Percentiles rank a stretch among this genome's conserved stretches.
Evolutionary conservation across 306 rosid genomes (phyloP).

Genomic region (Vigna angularis): DNA sequence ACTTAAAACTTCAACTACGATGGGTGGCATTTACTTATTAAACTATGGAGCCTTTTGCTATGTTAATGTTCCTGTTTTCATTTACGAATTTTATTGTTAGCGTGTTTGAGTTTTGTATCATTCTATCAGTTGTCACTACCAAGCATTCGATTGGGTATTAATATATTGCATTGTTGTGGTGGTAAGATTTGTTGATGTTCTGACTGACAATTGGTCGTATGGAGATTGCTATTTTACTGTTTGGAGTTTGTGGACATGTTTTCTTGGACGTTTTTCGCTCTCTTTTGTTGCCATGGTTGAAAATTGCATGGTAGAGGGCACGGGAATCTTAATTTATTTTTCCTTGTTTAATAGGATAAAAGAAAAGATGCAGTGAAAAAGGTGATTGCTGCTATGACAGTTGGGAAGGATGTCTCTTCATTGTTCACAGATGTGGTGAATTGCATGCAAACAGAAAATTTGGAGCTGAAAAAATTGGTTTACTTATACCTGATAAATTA

Average conservation of each 20-base stretch:
- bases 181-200: conserved; percentile 33
- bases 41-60: neutral
- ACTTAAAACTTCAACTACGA: neutral
- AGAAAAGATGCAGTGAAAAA: conserved; percentile 99
- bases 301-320: conserved; percentile 15
- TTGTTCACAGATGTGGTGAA: conserved; percentile 97
- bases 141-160: neutral
- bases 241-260: neutral
- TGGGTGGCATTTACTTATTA: conserved; percentile 3
- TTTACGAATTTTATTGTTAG: conserved; percentile 5
- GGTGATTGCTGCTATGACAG: conserved; percentile 99
- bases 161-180: neutral
- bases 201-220: neutral
- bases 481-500: conserved; percentile 94
- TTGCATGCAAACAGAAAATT: conserved; percentile 98
- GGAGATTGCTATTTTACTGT: neutral
- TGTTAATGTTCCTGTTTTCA: neutral
- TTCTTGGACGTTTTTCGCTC: conserved; percentile 1
- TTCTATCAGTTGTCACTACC: neutral
- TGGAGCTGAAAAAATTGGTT: conserved; percentile 96
- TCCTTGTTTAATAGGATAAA: conserved; percentile 71
- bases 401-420: conserved; percentile 98
- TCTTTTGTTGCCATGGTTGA: conserved; percentile 1
- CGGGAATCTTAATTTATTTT: conserved; percentile 30
- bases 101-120: neutral